A percentile compares a stretch with the other conserved stretches of the same genome.
Evolutionary conservation across 1,284 basidiomycete genomes (phyloP).

Genomic region (Ceratobasidium sp.): DNA sequence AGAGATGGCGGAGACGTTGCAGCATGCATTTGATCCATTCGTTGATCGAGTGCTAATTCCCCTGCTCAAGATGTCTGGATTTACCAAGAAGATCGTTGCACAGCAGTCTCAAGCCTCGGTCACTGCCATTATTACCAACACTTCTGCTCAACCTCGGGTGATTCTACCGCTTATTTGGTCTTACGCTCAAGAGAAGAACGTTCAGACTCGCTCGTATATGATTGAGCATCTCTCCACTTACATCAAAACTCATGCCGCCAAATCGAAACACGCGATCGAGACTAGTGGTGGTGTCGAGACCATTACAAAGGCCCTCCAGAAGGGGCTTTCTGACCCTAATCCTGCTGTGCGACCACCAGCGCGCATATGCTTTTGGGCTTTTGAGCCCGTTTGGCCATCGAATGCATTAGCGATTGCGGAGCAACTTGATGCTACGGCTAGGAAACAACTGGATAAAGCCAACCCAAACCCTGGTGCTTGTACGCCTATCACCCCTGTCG

Average conservation of each 20-base stretch:
- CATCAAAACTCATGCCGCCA: constrained; percentile 71
- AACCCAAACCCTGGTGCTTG: constrained; percentile 64
- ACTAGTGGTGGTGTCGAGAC: constrained; percentile 66
- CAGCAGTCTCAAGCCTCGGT: constrained; percentile 83
- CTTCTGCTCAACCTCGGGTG: constrained; percentile 73
- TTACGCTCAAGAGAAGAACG: constrained; percentile 83
- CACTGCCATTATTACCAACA: constrained; percentile 70
- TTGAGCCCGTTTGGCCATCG: constrained; percentile 77
- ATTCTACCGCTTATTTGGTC: constrained; percentile 76
- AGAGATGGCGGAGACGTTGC: constrained; percentile 76
- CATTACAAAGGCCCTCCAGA: constrained; percentile 75
- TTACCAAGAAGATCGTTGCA: constrained; percentile 95
- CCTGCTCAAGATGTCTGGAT: constrained; percentile 85
- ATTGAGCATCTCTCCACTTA: constrained; percentile 75
- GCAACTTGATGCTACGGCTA: constrained; percentile 69
- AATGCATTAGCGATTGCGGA: constrained; percentile 69
- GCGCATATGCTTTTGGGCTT: constrained; percentile 81
- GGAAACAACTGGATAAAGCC: constrained; percentile 86
- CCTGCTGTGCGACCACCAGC: constrained; percentile 78
- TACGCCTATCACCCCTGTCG: constrained; percentile 34
- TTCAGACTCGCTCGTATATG: constrained; percentile 75
- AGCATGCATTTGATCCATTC: constrained; percentile 74
- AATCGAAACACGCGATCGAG: constrained; percentile 70
- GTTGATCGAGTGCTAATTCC: constrained; percentile 77
- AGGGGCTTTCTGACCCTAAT: constrained; percentile 78